Conservation (phyloP, 371 early-diverging fungal genomes). For the Cokeromyces recurvatus region DNA sequence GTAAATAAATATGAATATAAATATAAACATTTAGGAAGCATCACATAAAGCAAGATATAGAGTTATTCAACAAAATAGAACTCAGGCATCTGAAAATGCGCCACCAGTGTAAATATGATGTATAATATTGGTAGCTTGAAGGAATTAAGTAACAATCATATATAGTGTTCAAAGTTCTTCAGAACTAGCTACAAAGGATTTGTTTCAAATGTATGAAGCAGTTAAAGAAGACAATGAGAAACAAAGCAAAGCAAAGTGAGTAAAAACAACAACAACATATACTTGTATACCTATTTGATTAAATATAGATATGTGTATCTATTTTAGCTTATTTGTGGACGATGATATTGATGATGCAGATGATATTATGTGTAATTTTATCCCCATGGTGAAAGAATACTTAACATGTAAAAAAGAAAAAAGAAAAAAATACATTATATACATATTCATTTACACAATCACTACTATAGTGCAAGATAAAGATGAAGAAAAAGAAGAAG, state of each 20-base stretch:
- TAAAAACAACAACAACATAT: no score
- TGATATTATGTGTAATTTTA: constrained; percentile 66
- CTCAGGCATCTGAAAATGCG: constrained; percentile 16
- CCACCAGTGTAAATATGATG: constrained; percentile 21
- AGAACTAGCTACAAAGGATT: constrained; percentile 33
- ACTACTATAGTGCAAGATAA: constrained; percentile 27
- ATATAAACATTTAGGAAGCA: constrained; percentile 20
- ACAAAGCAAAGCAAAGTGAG: constrained; percentile 29
- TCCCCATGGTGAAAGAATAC: constrained; percentile 73
- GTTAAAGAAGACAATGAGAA: constrained; percentile 57
- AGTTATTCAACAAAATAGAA: constrained; percentile 53
- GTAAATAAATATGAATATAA: background rate
- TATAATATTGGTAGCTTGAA: background rate
- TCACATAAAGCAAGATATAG: constrained; percentile 54
- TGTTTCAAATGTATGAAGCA: constrained; percentile 66
- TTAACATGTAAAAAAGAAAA: constrained; percentile 48
- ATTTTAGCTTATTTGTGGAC: constrained; percentile 30
- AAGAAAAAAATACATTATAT: no score
- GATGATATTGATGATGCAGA: constrained; percentile 41
- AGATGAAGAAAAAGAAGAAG: constrained; percentile 38
- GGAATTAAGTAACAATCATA: no score
- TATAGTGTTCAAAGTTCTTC: constrained; percentile 35
- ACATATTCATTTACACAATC: background rate
- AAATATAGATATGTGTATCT: no score
- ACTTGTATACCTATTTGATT: no score